phyloP scores from a whole-genome alignment of 495 filamentous ascomycete genomes.

The Podospora bellae-mahoneyi region DNA sequence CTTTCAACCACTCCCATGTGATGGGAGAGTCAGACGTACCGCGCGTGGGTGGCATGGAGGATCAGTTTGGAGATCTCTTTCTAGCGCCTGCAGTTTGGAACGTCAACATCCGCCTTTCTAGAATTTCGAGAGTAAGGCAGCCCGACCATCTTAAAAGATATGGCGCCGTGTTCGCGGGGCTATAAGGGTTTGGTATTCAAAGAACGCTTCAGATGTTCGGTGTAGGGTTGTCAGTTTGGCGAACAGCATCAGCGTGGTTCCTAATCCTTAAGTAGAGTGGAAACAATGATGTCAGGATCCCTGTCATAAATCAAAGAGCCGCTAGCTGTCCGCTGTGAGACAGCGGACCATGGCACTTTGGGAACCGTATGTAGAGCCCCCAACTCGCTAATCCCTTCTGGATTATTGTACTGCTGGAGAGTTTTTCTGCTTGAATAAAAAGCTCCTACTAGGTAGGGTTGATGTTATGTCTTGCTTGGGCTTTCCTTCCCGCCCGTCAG shows the following conservation, averaged over 20 bases:
- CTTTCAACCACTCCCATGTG: neutral
- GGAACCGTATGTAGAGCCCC: too few species aligned
- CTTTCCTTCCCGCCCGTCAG: neutral
- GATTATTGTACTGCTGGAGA: too few species aligned
- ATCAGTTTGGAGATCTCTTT: slow-evolving; percentile 69
- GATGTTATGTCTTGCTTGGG: too few species aligned
- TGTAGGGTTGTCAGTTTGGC: neutral
- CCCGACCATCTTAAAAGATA: neutral
- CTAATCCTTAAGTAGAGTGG: neutral
- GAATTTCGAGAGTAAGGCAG: neutral
- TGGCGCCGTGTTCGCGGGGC: neutral
- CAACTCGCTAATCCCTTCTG: too few species aligned
- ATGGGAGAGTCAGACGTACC: slow-evolving; percentile 51
- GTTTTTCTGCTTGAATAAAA: too few species aligned
- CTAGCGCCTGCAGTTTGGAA: slow-evolving; percentile 31
- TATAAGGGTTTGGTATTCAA: neutral
- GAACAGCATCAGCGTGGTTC: neutral
- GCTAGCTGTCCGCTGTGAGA: neutral
- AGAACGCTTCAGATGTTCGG: neutral
- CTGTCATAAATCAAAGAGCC: neutral
- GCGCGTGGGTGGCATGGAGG: slow-evolving; percentile 88
- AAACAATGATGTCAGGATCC: slow-evolving; percentile 11
- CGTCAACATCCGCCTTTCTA: slow-evolving; percentile 1
- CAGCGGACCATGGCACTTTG: too few species aligned
- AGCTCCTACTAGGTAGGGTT: too few species aligned